phyloP scores from a whole-genome alignment of 495 filamentous ascomycete genomes.

The Apodospora peruviana region DNA sequence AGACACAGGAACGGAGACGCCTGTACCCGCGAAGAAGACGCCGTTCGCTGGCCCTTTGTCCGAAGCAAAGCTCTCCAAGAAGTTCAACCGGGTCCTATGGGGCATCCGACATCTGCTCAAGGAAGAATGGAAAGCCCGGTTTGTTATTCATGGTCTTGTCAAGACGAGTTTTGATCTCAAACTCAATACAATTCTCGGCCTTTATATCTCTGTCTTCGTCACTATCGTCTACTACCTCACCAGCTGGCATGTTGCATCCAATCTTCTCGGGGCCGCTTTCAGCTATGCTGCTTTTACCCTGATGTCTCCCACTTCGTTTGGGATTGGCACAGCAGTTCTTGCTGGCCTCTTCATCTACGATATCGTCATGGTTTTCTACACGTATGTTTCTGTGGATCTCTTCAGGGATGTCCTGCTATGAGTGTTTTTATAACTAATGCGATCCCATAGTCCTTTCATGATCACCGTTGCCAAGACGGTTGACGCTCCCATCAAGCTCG shows the following conservation, averaged over 20 bases:
- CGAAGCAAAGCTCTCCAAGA: slow-evolving; percentile 17
- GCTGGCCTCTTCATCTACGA: slow-evolving; percentile 86
- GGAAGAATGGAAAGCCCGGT: slow-evolving; percentile 43
- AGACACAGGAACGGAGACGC: slow-evolving; percentile 8
- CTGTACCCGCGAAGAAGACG: slow-evolving; percentile 23
- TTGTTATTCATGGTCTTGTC: slow-evolving; percentile 32
- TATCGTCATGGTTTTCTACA: slow-evolving; percentile 96
- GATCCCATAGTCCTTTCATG: slow-evolving; percentile 64
- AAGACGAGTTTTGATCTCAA: slow-evolving; percentile 30
- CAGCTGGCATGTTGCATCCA: slow-evolving; percentile 69
- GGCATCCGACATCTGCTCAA: slow-evolving; percentile 36
- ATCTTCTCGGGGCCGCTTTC: slow-evolving; percentile 80
- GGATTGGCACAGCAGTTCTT: slow-evolving; percentile 73
- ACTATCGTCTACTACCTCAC: slow-evolving; percentile 67
- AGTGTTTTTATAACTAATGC: slow-evolving; percentile 9
- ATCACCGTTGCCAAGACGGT: slow-evolving; percentile 86
- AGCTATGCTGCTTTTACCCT: slow-evolving; percentile 76
- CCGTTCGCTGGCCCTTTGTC: slow-evolving; percentile 43
- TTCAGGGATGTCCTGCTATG: background rate
- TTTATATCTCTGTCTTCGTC: slow-evolving; percentile 50
- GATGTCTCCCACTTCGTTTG: slow-evolving; percentile 86
- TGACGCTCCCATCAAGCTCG: slow-evolving; percentile 89
- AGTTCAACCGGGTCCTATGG: slow-evolving; percentile 31
- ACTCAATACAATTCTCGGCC: slow-evolving; percentile 47
- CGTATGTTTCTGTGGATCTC: slow-evolving; percentile 38